phyloP scores from a whole-genome alignment of 2,329 filamentous ascomycete species.

The Fusarium sp. region DNA sequence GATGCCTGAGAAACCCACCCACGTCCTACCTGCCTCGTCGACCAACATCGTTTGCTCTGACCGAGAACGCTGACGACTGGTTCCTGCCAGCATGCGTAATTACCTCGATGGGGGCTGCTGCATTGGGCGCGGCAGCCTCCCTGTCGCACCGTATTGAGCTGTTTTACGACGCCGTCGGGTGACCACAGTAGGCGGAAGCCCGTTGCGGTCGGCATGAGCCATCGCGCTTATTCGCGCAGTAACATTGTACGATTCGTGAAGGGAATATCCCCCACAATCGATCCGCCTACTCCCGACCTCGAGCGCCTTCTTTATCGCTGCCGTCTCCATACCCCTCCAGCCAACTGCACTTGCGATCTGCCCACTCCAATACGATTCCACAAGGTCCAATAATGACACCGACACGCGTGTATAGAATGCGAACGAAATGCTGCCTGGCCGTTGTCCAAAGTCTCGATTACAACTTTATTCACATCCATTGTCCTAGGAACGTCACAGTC shows the following conservation, averaged over 20 bases:
- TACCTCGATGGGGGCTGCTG: accelerated
- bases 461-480: accelerated
- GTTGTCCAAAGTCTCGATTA: accelerated
- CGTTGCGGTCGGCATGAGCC: neutral
- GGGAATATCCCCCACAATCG: accelerated
- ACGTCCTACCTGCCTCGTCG: accelerated
- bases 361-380: too few relatives aligned
- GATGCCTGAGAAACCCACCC: accelerated
- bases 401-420: accelerated
- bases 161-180: accelerated
- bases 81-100: accelerated
- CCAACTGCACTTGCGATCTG: neutral
- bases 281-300: accelerated
- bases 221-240: accelerated
- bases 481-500: accelerated
- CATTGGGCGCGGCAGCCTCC: accelerated
- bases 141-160: accelerated
- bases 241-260: neutral
- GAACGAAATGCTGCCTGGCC: accelerated
- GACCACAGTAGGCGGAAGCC: accelerated
- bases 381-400: accelerated
- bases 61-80: neutral
- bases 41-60: accelerated
- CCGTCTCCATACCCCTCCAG: accelerated
- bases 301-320: accelerated